phyloP scores from a whole-genome alignment of 352 stramenopile species.

The Aphanomyces astaci region DNA sequence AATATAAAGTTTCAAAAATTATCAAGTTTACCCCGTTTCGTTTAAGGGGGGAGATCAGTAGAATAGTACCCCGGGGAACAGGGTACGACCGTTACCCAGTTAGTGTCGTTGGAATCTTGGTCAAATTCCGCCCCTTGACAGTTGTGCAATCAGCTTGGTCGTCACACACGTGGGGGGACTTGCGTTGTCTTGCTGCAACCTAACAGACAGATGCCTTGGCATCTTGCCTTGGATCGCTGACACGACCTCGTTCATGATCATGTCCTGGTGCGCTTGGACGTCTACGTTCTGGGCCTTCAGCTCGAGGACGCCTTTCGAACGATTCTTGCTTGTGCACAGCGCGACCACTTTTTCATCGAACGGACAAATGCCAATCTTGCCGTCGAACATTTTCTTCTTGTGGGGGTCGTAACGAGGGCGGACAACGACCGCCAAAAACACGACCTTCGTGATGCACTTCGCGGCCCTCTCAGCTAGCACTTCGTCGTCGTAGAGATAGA shows the following conservation, averaged over 20 bases:
- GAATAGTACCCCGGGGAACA: no score
- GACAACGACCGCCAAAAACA: not conserved
- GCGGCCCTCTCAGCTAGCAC: not conserved
- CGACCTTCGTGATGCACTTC: not conserved
- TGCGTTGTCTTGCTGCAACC: not conserved
- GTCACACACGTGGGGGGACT: not conserved
- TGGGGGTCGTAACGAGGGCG: not conserved
- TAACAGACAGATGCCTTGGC: not conserved
- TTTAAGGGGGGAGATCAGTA: no score
- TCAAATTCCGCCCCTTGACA: no score
- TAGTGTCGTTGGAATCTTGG: no score
- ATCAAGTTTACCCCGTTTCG: no score
- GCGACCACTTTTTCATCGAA: slow-evolving; percentile 24
- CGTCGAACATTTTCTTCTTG: no score
- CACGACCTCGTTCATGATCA: not conserved
- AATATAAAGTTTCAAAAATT: no score
- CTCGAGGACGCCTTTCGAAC: slow-evolving; percentile 5
- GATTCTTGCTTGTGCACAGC: slow-evolving; percentile 22
- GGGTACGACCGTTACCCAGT: no score
- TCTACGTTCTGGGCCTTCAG: not conserved
- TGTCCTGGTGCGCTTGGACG: not conserved
- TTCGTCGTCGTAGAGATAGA: not conserved
- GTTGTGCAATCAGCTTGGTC: not conserved
- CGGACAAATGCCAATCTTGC: not conserved
- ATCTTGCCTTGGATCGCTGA: not conserved